Conservation (phyloP, 2,329 filamentous ascomycete species). For the Sclerotiophoma versabilis region DNA sequence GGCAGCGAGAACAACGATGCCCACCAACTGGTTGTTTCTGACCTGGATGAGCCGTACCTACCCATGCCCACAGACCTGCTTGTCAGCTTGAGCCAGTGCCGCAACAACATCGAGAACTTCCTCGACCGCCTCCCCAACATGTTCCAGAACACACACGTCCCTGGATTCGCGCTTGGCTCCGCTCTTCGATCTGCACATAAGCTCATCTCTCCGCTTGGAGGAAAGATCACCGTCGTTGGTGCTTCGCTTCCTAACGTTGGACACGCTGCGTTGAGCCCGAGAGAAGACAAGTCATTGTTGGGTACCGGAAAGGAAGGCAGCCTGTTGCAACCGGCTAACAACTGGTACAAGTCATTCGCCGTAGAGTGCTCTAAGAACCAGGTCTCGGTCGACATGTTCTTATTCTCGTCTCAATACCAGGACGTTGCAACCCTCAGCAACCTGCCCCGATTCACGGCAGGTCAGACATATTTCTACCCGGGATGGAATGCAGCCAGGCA, state of each 20-base stretch:
- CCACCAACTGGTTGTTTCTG: constrained; percentile 91
- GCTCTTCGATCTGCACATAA: constrained; percentile 93
- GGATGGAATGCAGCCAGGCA: constrained; percentile 94
- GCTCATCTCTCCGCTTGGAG: constrained; percentile 90
- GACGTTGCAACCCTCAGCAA: constrained; percentile 97
- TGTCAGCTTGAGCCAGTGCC: constrained; percentile 86
- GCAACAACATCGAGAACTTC: constrained; percentile 90
- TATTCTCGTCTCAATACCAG: constrained; percentile 65
- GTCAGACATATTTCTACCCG: constrained; percentile 98
- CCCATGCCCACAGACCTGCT: constrained; percentile 91
- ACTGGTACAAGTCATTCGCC: constrained; percentile 98
- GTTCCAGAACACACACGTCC: constrained; percentile 94
- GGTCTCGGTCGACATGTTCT: constrained; percentile 74
- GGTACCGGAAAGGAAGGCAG: constrained; percentile 91
- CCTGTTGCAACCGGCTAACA: constrained; percentile 88
- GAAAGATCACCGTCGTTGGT: constrained; percentile 91
- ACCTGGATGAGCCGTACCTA: constrained; percentile 94
- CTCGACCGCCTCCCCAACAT: constrained; percentile 90
- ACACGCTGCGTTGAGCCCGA: constrained; percentile 83
- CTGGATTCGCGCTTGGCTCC: constrained; percentile 91
- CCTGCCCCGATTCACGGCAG: constrained; percentile 92
- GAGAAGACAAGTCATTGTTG: constrained; percentile 94
- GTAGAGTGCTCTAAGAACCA: constrained; percentile 99
- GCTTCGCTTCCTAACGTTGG: constrained; percentile 90
- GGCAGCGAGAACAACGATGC: constrained; percentile 83